Conservation (phyloP, 2,329 filamentous ascomycete species). For the Stagonosporopsis vannaccii region DNA sequence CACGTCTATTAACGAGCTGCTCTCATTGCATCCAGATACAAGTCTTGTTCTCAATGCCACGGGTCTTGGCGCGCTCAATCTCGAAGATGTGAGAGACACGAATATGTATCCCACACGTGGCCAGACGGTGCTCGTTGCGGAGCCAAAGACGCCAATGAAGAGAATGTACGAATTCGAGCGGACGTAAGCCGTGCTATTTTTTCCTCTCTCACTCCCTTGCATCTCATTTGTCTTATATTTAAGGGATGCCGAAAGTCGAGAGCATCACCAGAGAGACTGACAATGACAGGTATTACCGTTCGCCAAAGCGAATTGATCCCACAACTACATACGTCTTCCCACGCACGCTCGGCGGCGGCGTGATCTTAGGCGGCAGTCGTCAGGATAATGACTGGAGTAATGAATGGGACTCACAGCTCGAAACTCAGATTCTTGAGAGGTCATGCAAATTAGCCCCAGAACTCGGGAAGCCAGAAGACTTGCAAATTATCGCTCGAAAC, state of each 20-base stretch:
- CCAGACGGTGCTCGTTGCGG: conserved; percentile 77
- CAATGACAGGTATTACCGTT: conserved; percentile 46
- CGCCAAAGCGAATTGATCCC: conserved; percentile 52
- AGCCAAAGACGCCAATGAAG: conserved; percentile 48
- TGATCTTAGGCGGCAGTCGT: conserved; percentile 83
- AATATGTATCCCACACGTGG: conserved; percentile 77
- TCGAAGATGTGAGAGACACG: conserved; percentile 83
- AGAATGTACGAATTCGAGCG: conserved; percentile 47
- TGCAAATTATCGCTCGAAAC: conserved; percentile 79
- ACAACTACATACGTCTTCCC: conserved; percentile 57
- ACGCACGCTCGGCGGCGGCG: conserved; percentile 71
- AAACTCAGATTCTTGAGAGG: conserved; percentile 82
- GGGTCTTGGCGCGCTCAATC: conserved; percentile 74
- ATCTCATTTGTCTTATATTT: no score
- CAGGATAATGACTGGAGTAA: conserved; percentile 82
- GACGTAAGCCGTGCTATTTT: conserved; percentile 2
- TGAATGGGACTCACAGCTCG: conserved; percentile 77
- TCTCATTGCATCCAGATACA: conserved; percentile 65
- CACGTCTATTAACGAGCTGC: conserved; percentile 73
- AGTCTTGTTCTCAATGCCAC: conserved; percentile 85
- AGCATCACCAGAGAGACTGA: conserved; percentile 1
- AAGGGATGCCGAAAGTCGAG: neutral
- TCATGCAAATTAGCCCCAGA: conserved; percentile 71
- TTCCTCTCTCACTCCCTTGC: conserved; percentile 18
- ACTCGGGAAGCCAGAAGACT: conserved; percentile 71